These are phyloP conservation scores for Rutidosis leptorrhynchoides DNA, from an alignment of 129 eudicot species.

Conservation along the genomic window DNA sequence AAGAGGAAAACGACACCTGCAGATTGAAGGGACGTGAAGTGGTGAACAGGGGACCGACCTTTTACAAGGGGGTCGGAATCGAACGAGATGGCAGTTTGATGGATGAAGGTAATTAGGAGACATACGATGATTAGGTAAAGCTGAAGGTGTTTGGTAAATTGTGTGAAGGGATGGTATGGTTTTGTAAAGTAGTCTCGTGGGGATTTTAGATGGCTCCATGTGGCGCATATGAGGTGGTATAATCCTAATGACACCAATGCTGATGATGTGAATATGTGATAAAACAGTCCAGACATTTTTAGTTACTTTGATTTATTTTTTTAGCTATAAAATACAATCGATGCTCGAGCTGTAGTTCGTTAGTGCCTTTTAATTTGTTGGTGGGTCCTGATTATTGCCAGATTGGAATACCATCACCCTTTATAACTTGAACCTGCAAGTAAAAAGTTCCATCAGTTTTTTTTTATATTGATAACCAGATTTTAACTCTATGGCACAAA, in stretches of 20 bases:
- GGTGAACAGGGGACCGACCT: constrained; percentile 78
- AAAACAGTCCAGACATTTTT: constrained; percentile 37
- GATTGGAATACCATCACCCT: constrained; percentile 17
- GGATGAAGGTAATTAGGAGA: constrained; percentile 57
- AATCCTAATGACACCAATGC: constrained; percentile 52
- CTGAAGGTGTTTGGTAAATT: constrained; percentile 44
- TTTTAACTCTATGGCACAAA: too few species aligned
- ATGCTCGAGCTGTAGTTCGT: too few species aligned
- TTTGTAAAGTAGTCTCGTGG: constrained; percentile 68
- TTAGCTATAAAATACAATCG: not conserved
- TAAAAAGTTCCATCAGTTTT: constrained; percentile 16
- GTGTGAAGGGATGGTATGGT: constrained; percentile 62
- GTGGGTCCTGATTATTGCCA: constrained; percentile 7
- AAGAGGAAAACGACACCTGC: constrained; percentile 64
- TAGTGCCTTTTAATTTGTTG: not conserved
- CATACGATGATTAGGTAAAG: constrained; percentile 54
- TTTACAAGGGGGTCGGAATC: constrained; percentile 70
- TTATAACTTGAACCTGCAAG: constrained; percentile 29
- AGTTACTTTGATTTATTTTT: too few species aligned
- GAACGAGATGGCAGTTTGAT: constrained; percentile 54
- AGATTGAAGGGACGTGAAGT: constrained; percentile 71
- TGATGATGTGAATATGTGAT: constrained; percentile 53
- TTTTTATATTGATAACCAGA: too few species aligned
- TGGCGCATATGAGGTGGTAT: constrained; percentile 74
- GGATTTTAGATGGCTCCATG: constrained; percentile 52